These are phyloP conservation scores for Ceratocystiopsis minuta DNA, from an alignment of 2,329 filamentous ascomycete genomes.

Conservation along the genomic window DNA sequence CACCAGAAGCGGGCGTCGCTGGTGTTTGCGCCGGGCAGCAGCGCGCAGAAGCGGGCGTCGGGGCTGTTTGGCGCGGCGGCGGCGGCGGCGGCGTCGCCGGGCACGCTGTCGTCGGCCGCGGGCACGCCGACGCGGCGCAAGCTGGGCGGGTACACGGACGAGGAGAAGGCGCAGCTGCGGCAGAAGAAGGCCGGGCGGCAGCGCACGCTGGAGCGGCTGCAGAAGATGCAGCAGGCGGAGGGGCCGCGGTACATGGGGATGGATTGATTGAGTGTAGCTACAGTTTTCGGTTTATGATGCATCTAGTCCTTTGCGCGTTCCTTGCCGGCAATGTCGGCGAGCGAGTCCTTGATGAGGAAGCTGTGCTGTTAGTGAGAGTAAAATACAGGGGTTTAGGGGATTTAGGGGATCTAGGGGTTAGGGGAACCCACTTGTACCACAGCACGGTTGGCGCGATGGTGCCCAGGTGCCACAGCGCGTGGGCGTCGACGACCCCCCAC, in stretches of 20 bases:
- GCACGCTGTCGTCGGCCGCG: constrained; percentile 11
- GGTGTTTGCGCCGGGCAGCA: constrained; percentile 15
- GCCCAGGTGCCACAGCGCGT: constrained; percentile 88
- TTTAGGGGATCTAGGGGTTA: too few relatives aligned
- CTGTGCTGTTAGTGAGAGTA: constrained; percentile 28
- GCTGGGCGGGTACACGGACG: constrained; percentile 39
- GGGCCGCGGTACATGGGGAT: constrained; percentile 10
- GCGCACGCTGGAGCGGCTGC: constrained; percentile 10
- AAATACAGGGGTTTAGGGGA: too few relatives aligned
- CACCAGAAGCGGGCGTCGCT: constrained; percentile 19
- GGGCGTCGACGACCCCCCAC: constrained; percentile 70
- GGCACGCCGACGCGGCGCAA: constrained; percentile 39
- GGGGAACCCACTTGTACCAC: constrained; percentile 74
- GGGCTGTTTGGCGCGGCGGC: constrained; percentile 16
- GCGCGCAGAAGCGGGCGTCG: constrained; percentile 24
- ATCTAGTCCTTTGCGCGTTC: constrained; percentile 43
- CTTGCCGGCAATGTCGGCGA: constrained; percentile 55
- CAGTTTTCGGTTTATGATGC: too few relatives aligned
- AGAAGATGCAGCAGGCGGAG: constrained; percentile 25
- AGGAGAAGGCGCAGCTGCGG: constrained; percentile 39
- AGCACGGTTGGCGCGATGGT: constrained; percentile 75
- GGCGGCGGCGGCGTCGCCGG: constrained; percentile 13
- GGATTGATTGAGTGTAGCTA: constrained; percentile 1
- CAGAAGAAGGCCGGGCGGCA: constrained; percentile 28
- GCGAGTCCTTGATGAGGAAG: constrained; percentile 71